phyloP scores from a whole-genome alignment of 345 rosid species.

The Geranium rotundifolium region DNA sequence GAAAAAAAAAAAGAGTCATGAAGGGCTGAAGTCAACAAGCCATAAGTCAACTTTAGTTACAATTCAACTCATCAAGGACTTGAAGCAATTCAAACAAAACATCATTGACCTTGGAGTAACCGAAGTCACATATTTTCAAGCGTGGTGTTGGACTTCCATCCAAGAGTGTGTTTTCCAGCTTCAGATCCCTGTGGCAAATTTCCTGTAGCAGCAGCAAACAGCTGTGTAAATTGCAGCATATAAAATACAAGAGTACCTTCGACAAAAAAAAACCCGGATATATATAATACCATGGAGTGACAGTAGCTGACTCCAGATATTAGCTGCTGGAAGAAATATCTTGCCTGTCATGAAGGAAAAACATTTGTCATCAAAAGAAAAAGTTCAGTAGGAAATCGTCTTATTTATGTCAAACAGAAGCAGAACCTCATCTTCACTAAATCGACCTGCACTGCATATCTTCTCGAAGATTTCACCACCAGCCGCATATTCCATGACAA shows the following conservation, averaged over 20 bases:
- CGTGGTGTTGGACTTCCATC: constrained; percentile 55
- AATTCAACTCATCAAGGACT: too few relatives aligned
- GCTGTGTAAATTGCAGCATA: background rate
- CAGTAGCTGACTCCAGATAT: constrained; percentile 90
- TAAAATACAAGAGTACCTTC: background rate
- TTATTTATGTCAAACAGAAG: too few relatives aligned
- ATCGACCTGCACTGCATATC: constrained; percentile 75
- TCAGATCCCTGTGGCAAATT: constrained; percentile 56
- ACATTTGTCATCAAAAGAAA: too few relatives aligned
- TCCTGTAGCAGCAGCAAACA: constrained; percentile 18
- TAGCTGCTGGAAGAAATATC: constrained; percentile 85
- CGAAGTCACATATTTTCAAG: constrained; percentile 52
- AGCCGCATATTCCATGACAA: constrained; percentile 78
- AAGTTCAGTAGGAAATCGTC: constrained; percentile 9
- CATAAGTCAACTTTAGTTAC: too few relatives aligned
- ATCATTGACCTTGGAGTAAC: constrained; percentile 42
- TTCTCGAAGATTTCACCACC: constrained; percentile 82
- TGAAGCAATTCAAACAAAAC: too few relatives aligned
- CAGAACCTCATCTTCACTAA: constrained; percentile 63
- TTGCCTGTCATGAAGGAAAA: constrained; percentile 26
- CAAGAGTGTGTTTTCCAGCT: constrained; percentile 47
- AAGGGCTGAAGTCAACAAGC: too few relatives aligned
- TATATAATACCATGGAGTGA: constrained; percentile 53
- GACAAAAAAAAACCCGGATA: background rate
- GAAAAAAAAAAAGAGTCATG: too few relatives aligned